These are phyloP conservation scores for Malus sieversii DNA, from an alignment of 306 rosid genomes.

Conservation along the genomic window DNA sequence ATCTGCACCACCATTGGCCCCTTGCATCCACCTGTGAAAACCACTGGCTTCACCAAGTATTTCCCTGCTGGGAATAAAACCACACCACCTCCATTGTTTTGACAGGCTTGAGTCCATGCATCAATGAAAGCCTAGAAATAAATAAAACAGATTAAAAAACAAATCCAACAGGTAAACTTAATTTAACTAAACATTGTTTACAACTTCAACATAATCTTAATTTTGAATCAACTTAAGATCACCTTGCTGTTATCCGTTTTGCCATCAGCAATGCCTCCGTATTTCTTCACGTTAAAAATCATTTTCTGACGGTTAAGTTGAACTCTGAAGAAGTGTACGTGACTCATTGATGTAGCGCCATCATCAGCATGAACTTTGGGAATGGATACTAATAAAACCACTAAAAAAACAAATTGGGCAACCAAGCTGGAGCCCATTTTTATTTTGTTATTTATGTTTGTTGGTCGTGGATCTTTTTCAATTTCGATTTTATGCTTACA, in stretches of 20 bases:
- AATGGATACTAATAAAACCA: background rate
- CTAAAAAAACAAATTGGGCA: background rate
- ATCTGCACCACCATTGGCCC: background rate
- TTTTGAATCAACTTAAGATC: no score
- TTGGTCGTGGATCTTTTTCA: background rate
- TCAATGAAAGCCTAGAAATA: constrained; percentile 9
- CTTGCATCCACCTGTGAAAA: constrained; percentile 22
- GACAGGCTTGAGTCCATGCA: constrained; percentile 29
- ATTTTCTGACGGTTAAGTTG: background rate
- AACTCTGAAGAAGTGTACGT: no score
- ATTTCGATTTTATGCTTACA: background rate
- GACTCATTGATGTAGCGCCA: no score
- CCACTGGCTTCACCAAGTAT: constrained; percentile 5
- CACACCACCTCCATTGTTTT: background rate
- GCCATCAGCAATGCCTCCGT: constrained; percentile 20
- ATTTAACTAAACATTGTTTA: no score
- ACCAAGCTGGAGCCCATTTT: constrained; percentile 6
- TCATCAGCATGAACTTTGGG: background rate
- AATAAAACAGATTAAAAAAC: background rate
- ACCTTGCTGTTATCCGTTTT: constrained; percentile 26
- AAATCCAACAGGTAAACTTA: no score
- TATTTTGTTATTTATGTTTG: background rate
- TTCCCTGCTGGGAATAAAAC: constrained; percentile 22
- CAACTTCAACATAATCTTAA: no score
- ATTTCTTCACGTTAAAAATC: constrained; percentile 5